phyloP scores from a whole-genome alignment of 495 filamentous ascomycete species.

The Niebla homalea region DNA sequence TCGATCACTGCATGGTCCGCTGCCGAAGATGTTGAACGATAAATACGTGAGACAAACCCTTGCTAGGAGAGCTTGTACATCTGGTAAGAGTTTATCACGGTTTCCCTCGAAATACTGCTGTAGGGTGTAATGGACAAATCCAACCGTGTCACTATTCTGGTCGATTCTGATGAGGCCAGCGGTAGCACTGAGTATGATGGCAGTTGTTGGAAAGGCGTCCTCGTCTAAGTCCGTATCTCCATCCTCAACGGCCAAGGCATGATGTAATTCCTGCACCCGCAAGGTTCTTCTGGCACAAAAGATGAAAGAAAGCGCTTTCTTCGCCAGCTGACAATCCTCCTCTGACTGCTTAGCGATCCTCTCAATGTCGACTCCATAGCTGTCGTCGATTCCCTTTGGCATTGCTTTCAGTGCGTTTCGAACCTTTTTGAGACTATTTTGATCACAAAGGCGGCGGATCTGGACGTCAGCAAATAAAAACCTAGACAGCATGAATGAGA shows the following conservation, averaged over 20 bases:
- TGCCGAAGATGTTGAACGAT: conserved; percentile 6
- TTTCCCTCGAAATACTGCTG: conserved; percentile 30
- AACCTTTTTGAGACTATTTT: conserved; percentile 19
- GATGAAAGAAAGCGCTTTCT: conserved; percentile 30
- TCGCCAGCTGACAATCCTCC: conserved; percentile 21
- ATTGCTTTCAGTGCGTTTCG: conserved; percentile 21
- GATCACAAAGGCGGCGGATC: conserved; percentile 27
- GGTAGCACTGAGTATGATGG: conserved; percentile 31
- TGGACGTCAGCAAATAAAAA: conserved; percentile 40
- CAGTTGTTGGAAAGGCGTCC: conserved; percentile 22
- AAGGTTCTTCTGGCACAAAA: conserved; percentile 26
- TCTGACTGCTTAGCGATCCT: conserved; percentile 27
- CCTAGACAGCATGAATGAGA: too few relatives aligned
- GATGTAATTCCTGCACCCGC: conserved; percentile 27
- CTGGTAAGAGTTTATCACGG: conserved; percentile 13
- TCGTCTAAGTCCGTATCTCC: conserved; percentile 22
- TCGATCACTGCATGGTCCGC: background rate
- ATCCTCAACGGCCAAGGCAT: conserved; percentile 31
- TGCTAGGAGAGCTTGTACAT: background rate
- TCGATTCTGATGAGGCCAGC: conserved; percentile 38
- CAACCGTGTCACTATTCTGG: conserved; percentile 29
- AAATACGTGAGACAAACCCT: conserved; percentile 1
- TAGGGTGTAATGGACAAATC: conserved; percentile 43
- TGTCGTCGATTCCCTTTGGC: conserved; percentile 12
- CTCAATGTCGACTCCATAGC: conserved; percentile 28